Conservation (phyloP, 768 basidiomycete species). For the Phylloporus sp. region DNA sequence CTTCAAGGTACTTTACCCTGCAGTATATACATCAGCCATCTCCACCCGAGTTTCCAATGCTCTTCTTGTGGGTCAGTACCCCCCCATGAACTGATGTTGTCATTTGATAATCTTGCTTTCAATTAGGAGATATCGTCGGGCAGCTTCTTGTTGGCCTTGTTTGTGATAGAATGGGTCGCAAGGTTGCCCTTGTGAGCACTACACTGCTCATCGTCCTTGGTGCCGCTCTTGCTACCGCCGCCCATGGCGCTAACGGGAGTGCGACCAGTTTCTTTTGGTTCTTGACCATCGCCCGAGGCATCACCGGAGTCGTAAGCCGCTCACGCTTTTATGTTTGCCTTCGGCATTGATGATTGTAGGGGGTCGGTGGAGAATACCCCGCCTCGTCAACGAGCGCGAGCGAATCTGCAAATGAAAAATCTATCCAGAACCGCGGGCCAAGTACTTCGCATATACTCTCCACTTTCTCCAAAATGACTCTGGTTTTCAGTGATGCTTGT, state of each 20-base stretch:
- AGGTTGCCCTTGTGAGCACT: conserved; percentile 64
- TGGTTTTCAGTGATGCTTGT: conserved; percentile 61
- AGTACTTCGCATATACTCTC: conserved; percentile 28
- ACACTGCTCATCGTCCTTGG: conserved; percentile 68
- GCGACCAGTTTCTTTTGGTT: conserved; percentile 67
- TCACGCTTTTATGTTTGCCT: background rate
- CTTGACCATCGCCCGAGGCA: conserved; percentile 67
- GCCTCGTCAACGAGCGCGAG: conserved; percentile 64
- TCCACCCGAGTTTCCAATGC: conserved; percentile 71
- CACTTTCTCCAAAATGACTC: background rate
- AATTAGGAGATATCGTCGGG: conserved; percentile 54
- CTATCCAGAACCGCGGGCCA: conserved; percentile 55
- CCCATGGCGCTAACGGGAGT: conserved; percentile 56
- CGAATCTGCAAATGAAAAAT: conserved; percentile 71
- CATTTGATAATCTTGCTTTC: background rate
- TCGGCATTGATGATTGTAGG: conserved; percentile 33
- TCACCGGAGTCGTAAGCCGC: conserved; percentile 56
- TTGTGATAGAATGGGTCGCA: conserved; percentile 69
- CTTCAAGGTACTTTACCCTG: conserved; percentile 60
- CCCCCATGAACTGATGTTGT: background rate
- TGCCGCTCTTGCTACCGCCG: conserved; percentile 64
- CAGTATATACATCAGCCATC: conserved; percentile 51
- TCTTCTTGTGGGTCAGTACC: conserved; percentile 56
- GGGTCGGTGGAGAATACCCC: conserved; percentile 77
- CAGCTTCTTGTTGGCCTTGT: conserved; percentile 61